Evolutionary conservation across 2,329 filamentous ascomycete species (phyloP).

Genomic region (Dothistroma pini): DNA sequence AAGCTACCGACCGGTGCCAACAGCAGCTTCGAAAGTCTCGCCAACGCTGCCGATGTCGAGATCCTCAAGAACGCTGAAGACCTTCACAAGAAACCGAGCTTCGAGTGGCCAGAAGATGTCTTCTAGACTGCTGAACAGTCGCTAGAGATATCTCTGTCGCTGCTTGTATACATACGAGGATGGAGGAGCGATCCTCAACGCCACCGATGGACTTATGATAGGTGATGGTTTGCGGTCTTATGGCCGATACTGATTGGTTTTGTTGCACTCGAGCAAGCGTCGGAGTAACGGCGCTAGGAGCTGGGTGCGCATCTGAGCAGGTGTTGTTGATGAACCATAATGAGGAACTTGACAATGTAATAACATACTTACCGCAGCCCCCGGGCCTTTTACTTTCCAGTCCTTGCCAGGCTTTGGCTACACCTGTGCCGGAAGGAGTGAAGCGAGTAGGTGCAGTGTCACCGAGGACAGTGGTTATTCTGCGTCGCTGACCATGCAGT

Average conservation of each 20-base stretch:
- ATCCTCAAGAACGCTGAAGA: conserved; percentile 1
- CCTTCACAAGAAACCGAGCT: conserved; percentile 14
- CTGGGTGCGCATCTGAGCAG: not conserved
- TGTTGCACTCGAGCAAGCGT: not conserved
- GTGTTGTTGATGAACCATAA: not conserved
- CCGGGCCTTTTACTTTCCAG: not conserved
- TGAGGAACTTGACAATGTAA: not conserved
- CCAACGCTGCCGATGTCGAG: conserved; percentile 7
- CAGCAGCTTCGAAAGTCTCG: conserved; percentile 14
- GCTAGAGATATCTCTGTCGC: not conserved
- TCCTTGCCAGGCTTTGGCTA: not conserved
- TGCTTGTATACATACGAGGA: not conserved
- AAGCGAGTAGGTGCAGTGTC: not conserved
- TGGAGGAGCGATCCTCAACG: not conserved
- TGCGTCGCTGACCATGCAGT: not conserved
- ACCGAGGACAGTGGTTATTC: not conserved
- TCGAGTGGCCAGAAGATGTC: conserved; percentile 37
- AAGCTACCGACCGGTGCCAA: conserved; percentile 17
- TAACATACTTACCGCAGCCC: not conserved
- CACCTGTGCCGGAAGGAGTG: not conserved
- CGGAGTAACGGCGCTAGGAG: not conserved
- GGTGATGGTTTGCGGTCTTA: not conserved
- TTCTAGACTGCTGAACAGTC: conserved; percentile 25
- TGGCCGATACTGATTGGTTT: not conserved
- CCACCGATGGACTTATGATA: not conserved